These are phyloP conservation scores for Cladosporium cucumerinum DNA, from an alignment of 2,329 filamentous ascomycete species.

Conservation along the genomic window DNA sequence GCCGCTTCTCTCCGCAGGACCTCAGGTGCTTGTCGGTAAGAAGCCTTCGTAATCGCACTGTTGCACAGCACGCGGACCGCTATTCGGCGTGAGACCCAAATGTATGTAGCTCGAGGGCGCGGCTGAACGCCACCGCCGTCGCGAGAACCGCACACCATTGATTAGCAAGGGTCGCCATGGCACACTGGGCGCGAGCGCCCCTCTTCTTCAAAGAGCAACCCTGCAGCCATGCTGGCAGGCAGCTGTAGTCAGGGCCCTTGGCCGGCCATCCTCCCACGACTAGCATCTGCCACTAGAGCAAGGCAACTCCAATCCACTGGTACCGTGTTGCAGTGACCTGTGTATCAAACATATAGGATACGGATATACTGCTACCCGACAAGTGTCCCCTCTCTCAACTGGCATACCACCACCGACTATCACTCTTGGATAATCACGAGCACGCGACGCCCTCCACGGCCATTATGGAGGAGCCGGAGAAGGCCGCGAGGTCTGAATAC, in stretches of 20 bases:
- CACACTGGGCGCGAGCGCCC: slow-evolving; percentile 3
- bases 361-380: not conserved
- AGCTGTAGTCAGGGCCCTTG: not conserved
- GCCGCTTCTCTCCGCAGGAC: slow-evolving; percentile 5
- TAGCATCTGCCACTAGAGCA: slow-evolving; percentile 12
- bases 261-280: not conserved
- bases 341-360: slow-evolving; percentile 4
- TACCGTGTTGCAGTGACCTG: not conserved
- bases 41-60: slow-evolving; percentile 3
- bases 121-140: slow-evolving; percentile 11
- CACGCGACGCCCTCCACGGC: not conserved
- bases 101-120: slow-evolving; percentile 2
- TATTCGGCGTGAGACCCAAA: slow-evolving; percentile 7
- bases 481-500: slow-evolving; percentile 19
- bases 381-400: not conserved
- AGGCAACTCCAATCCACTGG: slow-evolving; percentile 15
- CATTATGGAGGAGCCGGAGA: slow-evolving; percentile 25
- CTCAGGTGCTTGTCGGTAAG: slow-evolving; percentile 6
- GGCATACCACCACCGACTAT: not conserved
- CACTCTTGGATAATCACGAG: not conserved
- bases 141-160: slow-evolving; percentile 3
- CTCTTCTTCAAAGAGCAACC: slow-evolving; percentile 8
- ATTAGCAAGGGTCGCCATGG: slow-evolving; percentile 11
- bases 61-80: slow-evolving; percentile 9
- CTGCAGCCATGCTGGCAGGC: slow-evolving; percentile 11